A percentile compares a stretch with the other conserved stretches of the same genome.
These are phyloP conservation scores for Casuarina glauca DNA, from an alignment of 306 rosid species.

Conservation along the genomic window DNA sequence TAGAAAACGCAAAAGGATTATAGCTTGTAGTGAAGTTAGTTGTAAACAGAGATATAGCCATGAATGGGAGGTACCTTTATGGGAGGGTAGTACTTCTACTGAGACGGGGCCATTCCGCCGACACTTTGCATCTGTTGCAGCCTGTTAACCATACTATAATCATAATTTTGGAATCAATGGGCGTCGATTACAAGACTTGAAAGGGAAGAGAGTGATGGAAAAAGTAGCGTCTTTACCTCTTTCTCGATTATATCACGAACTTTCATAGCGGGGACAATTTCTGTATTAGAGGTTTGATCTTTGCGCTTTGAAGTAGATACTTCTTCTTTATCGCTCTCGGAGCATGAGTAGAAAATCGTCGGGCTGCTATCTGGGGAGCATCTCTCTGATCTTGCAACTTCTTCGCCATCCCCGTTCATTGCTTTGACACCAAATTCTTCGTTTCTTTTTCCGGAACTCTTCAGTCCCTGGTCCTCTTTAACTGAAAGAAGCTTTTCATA, in stretches of 20 bases:
- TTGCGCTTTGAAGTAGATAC: slow-evolving; percentile 7
- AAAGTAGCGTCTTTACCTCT: slow-evolving; percentile 49
- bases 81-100: slow-evolving; percentile 31
- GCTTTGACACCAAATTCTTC: slow-evolving; percentile 27
- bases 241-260: slow-evolving; percentile 24
- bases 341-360: slow-evolving; percentile 53
- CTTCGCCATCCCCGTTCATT: slow-evolving; percentile 15
- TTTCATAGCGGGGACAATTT: slow-evolving; percentile 31
- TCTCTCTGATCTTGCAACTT: slow-evolving; percentile 39
- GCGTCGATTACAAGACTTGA: not conserved
- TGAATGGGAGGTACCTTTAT: slow-evolving; percentile 16
- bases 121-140: slow-evolving; percentile 34
- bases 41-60: not conserved
- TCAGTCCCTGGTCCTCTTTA: slow-evolving; percentile 18
- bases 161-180: not conserved
- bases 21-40: not conserved
- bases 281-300: slow-evolving; percentile 31
- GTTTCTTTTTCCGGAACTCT: slow-evolving; percentile 21
- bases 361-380: slow-evolving; percentile 58
- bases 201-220: not conserved
- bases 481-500: slow-evolving; percentile 44
- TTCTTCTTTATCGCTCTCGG: slow-evolving; percentile 46
- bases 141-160: slow-evolving; percentile 48
- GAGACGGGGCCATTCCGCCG: slow-evolving; percentile 28
- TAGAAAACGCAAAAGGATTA: not conserved